A percentile compares a stretch with the other conserved stretches of the same genome.
These are phyloP conservation scores for Stentor coeruleus DNA, from an alignment of 73 alveolate genomes.

Conservation along the genomic window DNA sequence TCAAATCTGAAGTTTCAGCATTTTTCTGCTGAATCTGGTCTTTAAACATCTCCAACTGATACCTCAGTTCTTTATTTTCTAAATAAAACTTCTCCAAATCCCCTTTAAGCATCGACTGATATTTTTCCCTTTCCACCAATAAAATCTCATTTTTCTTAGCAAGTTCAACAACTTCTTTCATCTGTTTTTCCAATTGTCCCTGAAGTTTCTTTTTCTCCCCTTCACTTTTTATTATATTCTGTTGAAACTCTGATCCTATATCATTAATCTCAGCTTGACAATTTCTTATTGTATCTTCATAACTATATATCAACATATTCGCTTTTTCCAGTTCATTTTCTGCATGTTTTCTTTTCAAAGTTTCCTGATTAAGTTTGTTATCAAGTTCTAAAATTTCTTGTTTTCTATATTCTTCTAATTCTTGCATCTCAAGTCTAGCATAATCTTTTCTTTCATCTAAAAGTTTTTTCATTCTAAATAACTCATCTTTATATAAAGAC, in stretches of 20 bases:
- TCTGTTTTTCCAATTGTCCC: background rate
- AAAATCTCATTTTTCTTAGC: background rate
- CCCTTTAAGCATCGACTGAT: background rate
- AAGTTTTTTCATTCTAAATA: background rate
- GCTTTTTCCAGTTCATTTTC: constrained; percentile 25
- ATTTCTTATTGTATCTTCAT: background rate
- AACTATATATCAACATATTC: background rate
- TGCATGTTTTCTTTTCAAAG: background rate
- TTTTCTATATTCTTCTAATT: background rate
- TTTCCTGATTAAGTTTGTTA: background rate
- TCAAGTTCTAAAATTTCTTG: background rate
- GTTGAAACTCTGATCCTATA: background rate
- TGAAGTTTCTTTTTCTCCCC: background rate
- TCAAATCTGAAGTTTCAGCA: background rate
- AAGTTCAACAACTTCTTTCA: background rate
- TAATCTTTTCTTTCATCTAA: background rate
- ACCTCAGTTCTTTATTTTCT: background rate
- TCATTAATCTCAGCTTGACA: background rate
- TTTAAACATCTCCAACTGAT: background rate
- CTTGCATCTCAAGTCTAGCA: background rate
- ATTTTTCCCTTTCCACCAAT: background rate
- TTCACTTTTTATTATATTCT: background rate
- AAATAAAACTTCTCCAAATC: background rate
- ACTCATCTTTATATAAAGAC: background rate
- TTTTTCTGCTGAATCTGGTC: background rate